Evolutionary conservation across 495 filamentous ascomycete species (phyloP).

Genomic region (Neurospora intermedia): DNA sequence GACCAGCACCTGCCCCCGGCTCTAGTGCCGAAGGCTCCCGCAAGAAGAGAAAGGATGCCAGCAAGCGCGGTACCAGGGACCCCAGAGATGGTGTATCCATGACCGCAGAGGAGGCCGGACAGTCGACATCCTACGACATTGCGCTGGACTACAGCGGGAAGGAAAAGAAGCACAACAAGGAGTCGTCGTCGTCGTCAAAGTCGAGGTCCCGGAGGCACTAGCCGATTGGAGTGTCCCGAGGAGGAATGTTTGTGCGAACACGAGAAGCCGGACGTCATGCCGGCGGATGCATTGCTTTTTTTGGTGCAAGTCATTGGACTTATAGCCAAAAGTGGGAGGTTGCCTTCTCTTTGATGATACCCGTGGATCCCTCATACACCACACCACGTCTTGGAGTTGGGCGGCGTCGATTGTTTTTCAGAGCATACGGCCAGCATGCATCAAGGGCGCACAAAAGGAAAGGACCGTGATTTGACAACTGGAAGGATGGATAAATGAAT

Average conservation of each 20-base stretch:
- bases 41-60: conserved; percentile 7
- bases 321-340: not conserved
- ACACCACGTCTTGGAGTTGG: not conserved
- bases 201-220: not conserved
- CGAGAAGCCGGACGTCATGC: not conserved
- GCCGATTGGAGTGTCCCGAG: not conserved
- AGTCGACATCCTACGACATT: conserved; percentile 7
- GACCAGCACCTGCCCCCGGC: not conserved
- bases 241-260: not conserved
- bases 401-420: not conserved
- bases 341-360: not conserved
- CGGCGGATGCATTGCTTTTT: not conserved
- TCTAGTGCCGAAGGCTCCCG: conserved; percentile 1
- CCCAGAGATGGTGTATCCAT: not conserved
- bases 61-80: conserved; percentile 5
- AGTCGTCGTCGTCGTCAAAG: not conserved
- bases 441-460: not conserved
- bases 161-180: not conserved
- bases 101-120: not conserved
- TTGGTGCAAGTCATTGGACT: not conserved
- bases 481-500: not conserved
- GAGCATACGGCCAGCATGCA: not conserved
- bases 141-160: conserved; percentile 15
- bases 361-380: not conserved
- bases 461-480: not conserved